Evolutionary conservation across 345 rosid genomes (phyloP).

Genomic region (Eutrema yunnanense): DNA sequence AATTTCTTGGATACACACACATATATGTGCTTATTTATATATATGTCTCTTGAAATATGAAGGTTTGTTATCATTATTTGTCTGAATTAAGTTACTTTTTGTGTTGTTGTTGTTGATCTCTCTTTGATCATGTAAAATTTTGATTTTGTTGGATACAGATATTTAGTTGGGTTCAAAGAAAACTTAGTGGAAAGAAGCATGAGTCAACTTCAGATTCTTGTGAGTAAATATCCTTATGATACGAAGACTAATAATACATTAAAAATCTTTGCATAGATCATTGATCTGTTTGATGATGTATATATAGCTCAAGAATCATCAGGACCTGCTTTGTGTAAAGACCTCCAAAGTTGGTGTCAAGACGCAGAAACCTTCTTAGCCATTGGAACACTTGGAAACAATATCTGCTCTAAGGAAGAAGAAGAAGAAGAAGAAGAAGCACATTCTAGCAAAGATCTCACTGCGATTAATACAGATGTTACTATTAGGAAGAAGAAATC

Average conservation of each 20-base stretch:
- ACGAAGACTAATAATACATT: not conserved
- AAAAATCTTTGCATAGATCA: not conserved
- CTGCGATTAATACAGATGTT: conserved; percentile 13
- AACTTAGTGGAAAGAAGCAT: conserved; percentile 33
- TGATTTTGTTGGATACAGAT: conserved; percentile 36
- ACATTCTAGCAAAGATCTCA: conserved; percentile 22
- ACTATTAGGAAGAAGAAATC: conserved; percentile 40
- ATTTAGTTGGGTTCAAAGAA: conserved; percentile 70
- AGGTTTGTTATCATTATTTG: conserved; percentile 17
- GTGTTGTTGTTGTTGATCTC: not conserved
- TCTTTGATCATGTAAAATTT: not conserved
- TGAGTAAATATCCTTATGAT: conserved; percentile 22
- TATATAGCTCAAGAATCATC: conserved; percentile 24
- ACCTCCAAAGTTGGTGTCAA: conserved; percentile 58
- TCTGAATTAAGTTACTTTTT: not conserved
- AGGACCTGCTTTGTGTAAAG: conserved; percentile 39
- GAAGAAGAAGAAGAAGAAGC: not conserved
- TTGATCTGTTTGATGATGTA: conserved; percentile 16
- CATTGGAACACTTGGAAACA: conserved; percentile 80
- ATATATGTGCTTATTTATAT: not conserved
- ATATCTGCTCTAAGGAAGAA: conserved; percentile 28
- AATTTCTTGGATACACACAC: conserved; percentile 23
- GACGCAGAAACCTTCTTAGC: conserved; percentile 46
- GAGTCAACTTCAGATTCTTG: conserved; percentile 26
- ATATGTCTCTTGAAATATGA: conserved; percentile 17